Conservation (phyloP, 768 basidiomycete species). For the Tylopilus rubrobrunneus region DNA sequence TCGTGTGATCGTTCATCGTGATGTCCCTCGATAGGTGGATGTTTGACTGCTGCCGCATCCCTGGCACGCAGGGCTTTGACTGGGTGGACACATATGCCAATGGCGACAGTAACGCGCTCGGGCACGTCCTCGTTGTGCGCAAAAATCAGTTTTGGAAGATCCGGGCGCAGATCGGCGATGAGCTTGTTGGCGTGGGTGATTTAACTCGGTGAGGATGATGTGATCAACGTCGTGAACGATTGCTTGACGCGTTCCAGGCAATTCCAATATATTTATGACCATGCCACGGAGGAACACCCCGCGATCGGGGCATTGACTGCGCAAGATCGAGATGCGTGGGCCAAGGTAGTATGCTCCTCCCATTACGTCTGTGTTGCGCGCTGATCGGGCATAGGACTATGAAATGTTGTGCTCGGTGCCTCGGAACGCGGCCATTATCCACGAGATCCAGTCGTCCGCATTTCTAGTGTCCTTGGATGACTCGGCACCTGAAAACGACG, state of each 20-base stretch:
- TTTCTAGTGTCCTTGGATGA: slow-evolving; percentile 81
- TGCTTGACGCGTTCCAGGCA: slow-evolving; percentile 42
- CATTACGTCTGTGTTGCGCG: neutral
- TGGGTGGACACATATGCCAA: slow-evolving; percentile 73
- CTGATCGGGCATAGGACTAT: slow-evolving; percentile 43
- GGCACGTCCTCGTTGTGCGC: slow-evolving; percentile 82
- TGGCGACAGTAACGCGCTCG: slow-evolving; percentile 40
- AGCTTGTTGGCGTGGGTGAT: slow-evolving; percentile 60
- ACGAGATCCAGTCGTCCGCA: slow-evolving; percentile 79
- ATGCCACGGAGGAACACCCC: slow-evolving; percentile 59
- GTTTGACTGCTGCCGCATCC: slow-evolving; percentile 87
- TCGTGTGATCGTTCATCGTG: neutral
- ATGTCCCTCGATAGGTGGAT: slow-evolving; percentile 58
- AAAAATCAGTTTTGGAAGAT: slow-evolving; percentile 85
- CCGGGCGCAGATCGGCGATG: slow-evolving; percentile 52
- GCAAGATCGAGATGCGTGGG: slow-evolving; percentile 84
- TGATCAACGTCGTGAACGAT: neutral
- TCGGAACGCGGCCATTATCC: slow-evolving; percentile 60
- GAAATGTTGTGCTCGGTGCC: slow-evolving; percentile 53
- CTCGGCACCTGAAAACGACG: slow-evolving; percentile 44
- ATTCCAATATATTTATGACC: slow-evolving; percentile 66
- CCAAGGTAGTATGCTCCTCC: slow-evolving; percentile 54
- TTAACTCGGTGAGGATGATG: slow-evolving; percentile 49
- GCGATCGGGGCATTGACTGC: slow-evolving; percentile 76
- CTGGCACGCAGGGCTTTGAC: slow-evolving; percentile 69